Evolutionary conservation across 495 filamentous ascomycete species (phyloP), one percentile per base, ranked within the genome.

Genomic region (Aspergillus mulundensis): DNA sequence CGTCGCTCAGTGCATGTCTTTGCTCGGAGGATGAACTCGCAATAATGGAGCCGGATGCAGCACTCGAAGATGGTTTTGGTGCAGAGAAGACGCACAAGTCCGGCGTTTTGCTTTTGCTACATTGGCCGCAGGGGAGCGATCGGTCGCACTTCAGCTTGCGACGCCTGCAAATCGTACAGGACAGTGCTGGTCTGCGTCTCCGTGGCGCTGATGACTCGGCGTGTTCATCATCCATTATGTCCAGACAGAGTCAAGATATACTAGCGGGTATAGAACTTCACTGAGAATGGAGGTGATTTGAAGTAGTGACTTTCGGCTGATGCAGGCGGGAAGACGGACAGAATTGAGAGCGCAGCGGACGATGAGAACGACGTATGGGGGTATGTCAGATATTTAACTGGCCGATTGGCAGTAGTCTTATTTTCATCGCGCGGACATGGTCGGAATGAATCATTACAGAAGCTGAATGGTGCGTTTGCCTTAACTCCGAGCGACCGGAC

Each of bases 61-160:
- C 60, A 59, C 18, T 16, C 25, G 52, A 53, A 5, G 56, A 51
- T 8, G 60, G 51, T 50, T 66, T 65, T 1, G 65, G 38, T 14
- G 69, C 67, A 5, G 64, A 64, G 55, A 72, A 77, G 5, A 68
- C 61, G 38, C 74, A 77, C 11, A 58, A 59, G 0, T 69, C 65
- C 0, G 73, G 65, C 14, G 67, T 70, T 39, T 75, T 73, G 8
- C 71, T 72, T 56, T 85, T 83, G 36, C 73, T 63, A 63, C 86
- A 88, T 62, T 87, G 86, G 32, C 79, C 78, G 58, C 86, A 88
- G 19, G 86, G 85, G 45, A 81, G 80, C 25, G 74, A 72, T 25
- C 84, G 82, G 64, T 88, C 84, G 69, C 86, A 89, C 66, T 85
- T 87, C 58, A 88, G 77, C 69, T 89, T 89, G 52, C 85, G 77